Evolutionary conservation across 2,329 filamentous ascomycete genomes (phyloP), one percentile per base, ranked within the genome.

Genomic region (Fusarium brachygibbosum): DNA sequence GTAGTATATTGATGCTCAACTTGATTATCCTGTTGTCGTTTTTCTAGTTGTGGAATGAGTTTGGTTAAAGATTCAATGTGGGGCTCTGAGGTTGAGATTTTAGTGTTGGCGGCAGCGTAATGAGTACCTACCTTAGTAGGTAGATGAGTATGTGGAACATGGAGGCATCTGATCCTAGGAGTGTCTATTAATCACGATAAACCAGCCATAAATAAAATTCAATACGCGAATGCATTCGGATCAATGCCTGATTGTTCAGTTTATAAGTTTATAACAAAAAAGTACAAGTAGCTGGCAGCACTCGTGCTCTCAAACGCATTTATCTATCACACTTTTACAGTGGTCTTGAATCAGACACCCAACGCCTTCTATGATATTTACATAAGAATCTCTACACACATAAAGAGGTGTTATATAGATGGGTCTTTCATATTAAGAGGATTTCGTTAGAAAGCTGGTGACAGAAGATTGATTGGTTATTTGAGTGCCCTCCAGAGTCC

Each of bases 401-500:
- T 8, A n/a, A 40, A 5, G 9, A 40, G 21, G 25, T 55, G 32
- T 32, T 46, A 54, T 51, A 51, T 54, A 61, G 16, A 38, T 23
- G 12, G 31, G n/a, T 40, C 23, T 37, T 19, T 17, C 17, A 13
- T 38, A 56, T 28, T 50, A 68, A 70, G 63, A 51, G 45, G 59
- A 50, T 56, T 58, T 70, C 8, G 44, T 60, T 49, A 11, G 16
- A 16, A 60, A 21, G 32, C 53, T 53, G 28, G 17, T 37, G 28
- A 35, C n/a, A 25, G 21, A 56, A 16, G 1, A 40, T 37, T 14
- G 3, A 40, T 21, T 23, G 10, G 21, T 67, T 52, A 74, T 16
- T 87, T 85, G 60, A 90, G 84, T 28, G 90, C 82, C 68, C 91
- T 85, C 84, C 88, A 94, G 23, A 94, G 76, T 0, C 92, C 92